phyloP scores from a whole-genome alignment of 2,329 filamentous ascomycete genomes.

The Hymenoscyphus fructigenus region DNA sequence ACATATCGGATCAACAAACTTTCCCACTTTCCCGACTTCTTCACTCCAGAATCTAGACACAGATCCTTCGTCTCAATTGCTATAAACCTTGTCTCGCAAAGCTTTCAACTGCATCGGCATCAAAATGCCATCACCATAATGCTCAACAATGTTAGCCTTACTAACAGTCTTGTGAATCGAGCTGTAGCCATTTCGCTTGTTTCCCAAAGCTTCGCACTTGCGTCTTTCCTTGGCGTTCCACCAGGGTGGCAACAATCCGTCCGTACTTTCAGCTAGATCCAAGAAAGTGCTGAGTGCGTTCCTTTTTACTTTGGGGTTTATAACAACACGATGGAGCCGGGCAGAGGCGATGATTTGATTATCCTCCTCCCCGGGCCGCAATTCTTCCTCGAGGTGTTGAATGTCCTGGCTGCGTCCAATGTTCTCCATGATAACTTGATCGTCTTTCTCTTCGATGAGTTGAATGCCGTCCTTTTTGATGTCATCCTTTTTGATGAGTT shows the following conservation, averaged over 20 bases:
- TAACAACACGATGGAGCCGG: slow-evolving; percentile 15
- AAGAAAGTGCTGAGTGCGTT: slow-evolving; percentile 20
- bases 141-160: slow-evolving; percentile 23
- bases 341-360: slow-evolving; percentile 22
- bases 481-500: no score
- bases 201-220: slow-evolving; percentile 9
- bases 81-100: slow-evolving; percentile 26
- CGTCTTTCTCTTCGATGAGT: no score
- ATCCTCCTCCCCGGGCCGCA: no score
- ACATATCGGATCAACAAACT: no score
- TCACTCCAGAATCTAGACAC: no score
- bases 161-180: slow-evolving; percentile 19
- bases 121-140: slow-evolving; percentile 17
- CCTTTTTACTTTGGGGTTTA: slow-evolving; percentile 4
- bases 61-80: background rate
- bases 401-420: no score
- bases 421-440: no score
- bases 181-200: slow-evolving; percentile 4
- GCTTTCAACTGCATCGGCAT: slow-evolving; percentile 24
- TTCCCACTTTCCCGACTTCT: no score
- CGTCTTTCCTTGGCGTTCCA: slow-evolving; percentile 20
- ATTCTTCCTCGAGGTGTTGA: no score
- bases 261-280: slow-evolving; percentile 20
- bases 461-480: no score
- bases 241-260: slow-evolving; percentile 19